Evolutionary conservation across 2,329 filamentous ascomycete genomes (phyloP).

Genomic region (Fusarium napiforme): DNA sequence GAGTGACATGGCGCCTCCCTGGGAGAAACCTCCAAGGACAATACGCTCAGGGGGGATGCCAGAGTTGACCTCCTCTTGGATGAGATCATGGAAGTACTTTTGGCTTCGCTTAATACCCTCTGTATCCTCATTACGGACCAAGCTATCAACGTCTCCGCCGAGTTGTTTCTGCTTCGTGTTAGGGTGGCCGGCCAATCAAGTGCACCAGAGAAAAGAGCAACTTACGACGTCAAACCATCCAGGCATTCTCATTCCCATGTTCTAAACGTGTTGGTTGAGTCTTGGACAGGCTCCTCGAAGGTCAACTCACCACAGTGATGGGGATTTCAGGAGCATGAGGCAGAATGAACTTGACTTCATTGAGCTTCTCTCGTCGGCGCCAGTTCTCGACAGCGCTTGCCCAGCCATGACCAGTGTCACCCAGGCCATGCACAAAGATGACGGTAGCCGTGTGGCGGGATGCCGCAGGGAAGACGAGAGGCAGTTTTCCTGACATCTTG

Average conservation of each 20-base stretch:
- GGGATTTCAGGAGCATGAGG: slow-evolving; percentile 90
- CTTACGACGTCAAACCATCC: slow-evolving; percentile 86
- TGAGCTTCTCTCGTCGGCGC: slow-evolving; percentile 80
- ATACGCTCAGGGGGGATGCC: slow-evolving; percentile 87
- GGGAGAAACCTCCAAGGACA: slow-evolving; percentile 84
- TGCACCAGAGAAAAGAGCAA: neutral
- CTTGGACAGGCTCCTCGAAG: neutral
- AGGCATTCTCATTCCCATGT: slow-evolving; percentile 69
- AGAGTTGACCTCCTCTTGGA: slow-evolving; percentile 81
- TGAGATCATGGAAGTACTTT: slow-evolving; percentile 80
- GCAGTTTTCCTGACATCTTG: slow-evolving; percentile 47
- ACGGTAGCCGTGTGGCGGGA: slow-evolving; percentile 92
- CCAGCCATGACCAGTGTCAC: slow-evolving; percentile 85
- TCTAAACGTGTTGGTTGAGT: slow-evolving; percentile 36
- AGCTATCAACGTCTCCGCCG: slow-evolving; percentile 47
- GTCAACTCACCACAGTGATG: slow-evolving; percentile 70
- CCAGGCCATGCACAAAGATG: slow-evolving; percentile 93
- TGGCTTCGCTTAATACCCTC: slow-evolving; percentile 77
- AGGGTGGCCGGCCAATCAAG: neutral
- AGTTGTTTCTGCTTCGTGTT: slow-evolving; percentile 46
- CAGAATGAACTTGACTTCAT: slow-evolving; percentile 93
- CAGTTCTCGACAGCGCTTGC: slow-evolving; percentile 86
- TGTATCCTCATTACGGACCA: slow-evolving; percentile 68
- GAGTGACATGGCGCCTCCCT: slow-evolving; percentile 89
- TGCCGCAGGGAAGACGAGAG: slow-evolving; percentile 80